These are phyloP conservation scores for Aaosphaeria arxii DNA, from an alignment of 2,329 filamentous ascomycete genomes.

Conservation along the genomic window DNA sequence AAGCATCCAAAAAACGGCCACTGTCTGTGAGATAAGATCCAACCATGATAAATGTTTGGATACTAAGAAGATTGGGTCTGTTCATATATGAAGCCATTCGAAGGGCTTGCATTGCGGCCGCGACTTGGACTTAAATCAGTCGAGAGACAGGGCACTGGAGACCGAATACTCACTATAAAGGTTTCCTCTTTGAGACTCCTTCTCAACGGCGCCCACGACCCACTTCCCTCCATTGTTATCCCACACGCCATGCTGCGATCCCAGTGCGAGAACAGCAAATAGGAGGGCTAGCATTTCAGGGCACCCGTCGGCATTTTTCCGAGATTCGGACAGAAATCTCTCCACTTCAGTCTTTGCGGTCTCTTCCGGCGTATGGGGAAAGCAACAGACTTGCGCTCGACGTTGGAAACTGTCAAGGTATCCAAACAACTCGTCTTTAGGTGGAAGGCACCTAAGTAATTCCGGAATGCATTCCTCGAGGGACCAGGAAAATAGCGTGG, in stretches of 20 bases:
- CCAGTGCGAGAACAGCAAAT: conserved; percentile 47
- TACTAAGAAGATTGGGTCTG: conserved; percentile 44
- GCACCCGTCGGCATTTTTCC: conserved; percentile 42
- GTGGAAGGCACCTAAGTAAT: conserved; percentile 39
- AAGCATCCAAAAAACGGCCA: conserved; percentile 50
- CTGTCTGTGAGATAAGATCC: conserved; percentile 49
- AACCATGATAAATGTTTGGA: conserved; percentile 49
- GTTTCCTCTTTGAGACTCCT: conserved; percentile 38
- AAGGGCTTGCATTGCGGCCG: conserved; percentile 51
- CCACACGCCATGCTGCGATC: conserved; percentile 45
- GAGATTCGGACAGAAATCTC: conserved; percentile 41
- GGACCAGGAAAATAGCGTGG: conserved; percentile 40
- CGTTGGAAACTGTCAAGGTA: conserved; percentile 43
- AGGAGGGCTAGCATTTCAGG: conserved; percentile 50
- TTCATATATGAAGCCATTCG: conserved; percentile 49
- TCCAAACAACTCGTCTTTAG: conserved; percentile 35
- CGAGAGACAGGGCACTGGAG: no score
- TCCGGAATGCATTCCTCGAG: conserved; percentile 33
- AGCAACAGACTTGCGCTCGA: conserved; percentile 43
- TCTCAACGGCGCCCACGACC: conserved; percentile 34
- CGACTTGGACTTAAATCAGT: conserved; percentile 26
- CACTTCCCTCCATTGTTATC: conserved; percentile 41
- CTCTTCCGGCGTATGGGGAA: conserved; percentile 45
- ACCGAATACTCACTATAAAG: conserved; percentile 42
- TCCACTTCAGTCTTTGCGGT: conserved; percentile 44